These are phyloP conservation scores for Spergularia azorica DNA, from an alignment of 179 eudicot genomes.

Conservation along the genomic window DNA sequence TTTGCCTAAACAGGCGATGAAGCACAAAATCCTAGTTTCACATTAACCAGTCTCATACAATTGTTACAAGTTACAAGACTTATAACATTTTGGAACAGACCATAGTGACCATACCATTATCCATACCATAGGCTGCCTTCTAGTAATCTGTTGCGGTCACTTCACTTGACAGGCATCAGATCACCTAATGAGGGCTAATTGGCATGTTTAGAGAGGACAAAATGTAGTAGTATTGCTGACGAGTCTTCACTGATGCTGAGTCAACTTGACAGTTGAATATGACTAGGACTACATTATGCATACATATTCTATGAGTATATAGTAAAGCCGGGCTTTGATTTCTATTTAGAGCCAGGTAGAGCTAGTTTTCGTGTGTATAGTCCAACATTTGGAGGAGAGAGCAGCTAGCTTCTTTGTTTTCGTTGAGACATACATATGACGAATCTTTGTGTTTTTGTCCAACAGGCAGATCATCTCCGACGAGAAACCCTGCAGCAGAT, in stretches of 20 bases:
- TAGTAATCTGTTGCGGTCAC: too few species aligned
- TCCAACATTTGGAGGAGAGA: neutral
- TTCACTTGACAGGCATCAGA: too few species aligned
- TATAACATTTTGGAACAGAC: too few species aligned
- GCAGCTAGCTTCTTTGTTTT: neutral
- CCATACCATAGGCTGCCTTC: too few species aligned
- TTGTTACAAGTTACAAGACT: too few species aligned
- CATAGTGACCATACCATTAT: neutral
- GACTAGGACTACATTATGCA: too few species aligned
- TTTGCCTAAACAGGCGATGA: neutral
- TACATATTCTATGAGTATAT: neutral
- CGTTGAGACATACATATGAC: neutral
- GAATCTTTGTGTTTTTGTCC: neutral
- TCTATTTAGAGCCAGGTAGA: neutral
- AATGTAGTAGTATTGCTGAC: neutral
- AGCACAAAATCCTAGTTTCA: neutral
- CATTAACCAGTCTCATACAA: neutral
- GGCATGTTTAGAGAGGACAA: neutral
- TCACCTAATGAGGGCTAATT: too few species aligned
- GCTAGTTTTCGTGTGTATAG: neutral
- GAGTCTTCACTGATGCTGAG: neutral
- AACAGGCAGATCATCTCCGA: constrained; percentile 51
- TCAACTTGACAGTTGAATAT: too few species aligned
- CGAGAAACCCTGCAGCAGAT: constrained; percentile 42
- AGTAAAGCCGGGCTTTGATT: too few species aligned